Conservation (phyloP, 345 rosid species). For the Gossypium australe region DNA sequence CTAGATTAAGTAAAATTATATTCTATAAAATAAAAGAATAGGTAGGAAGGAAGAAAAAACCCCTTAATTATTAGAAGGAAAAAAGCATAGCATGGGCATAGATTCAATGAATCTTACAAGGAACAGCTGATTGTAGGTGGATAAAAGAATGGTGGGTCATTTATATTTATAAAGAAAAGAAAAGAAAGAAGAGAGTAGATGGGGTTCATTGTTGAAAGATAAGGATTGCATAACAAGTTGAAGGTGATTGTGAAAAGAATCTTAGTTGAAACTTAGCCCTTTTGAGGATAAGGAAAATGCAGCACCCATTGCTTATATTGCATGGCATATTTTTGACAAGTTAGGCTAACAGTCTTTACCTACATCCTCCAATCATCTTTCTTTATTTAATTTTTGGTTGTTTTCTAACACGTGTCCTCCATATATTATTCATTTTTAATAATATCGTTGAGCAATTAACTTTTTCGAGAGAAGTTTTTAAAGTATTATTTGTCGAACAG, state of each 20-base stretch:
- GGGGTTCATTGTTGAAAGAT: not conserved
- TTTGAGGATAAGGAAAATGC: not conserved
- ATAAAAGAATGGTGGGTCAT: not conserved
- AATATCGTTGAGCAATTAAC: too few relatives aligned
- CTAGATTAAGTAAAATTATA: not conserved
- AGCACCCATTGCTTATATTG: not conserved
- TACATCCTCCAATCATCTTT: not conserved
- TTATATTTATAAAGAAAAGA: not conserved
- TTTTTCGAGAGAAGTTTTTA: too few relatives aligned
- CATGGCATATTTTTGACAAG: not conserved
- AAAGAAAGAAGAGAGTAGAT: not conserved
- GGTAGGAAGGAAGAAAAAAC: too few relatives aligned
- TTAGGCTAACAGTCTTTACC: not conserved
- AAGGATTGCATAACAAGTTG: constrained; percentile 6
- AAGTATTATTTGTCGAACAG: too few relatives aligned
- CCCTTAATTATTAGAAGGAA: not conserved
- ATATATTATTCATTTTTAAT: too few relatives aligned
- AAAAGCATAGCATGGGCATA: not conserved
- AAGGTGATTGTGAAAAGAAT: not conserved
- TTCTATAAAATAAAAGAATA: too few relatives aligned
- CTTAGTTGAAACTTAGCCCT: constrained; percentile 7
- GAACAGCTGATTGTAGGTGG: not conserved
- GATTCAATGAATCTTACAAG: not conserved
- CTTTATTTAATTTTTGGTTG: too few relatives aligned
- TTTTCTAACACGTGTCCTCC: too few relatives aligned